phyloP scores from a whole-genome alignment of 768 basidiomycete species.

The Boletus tylopilopsis region DNA sequence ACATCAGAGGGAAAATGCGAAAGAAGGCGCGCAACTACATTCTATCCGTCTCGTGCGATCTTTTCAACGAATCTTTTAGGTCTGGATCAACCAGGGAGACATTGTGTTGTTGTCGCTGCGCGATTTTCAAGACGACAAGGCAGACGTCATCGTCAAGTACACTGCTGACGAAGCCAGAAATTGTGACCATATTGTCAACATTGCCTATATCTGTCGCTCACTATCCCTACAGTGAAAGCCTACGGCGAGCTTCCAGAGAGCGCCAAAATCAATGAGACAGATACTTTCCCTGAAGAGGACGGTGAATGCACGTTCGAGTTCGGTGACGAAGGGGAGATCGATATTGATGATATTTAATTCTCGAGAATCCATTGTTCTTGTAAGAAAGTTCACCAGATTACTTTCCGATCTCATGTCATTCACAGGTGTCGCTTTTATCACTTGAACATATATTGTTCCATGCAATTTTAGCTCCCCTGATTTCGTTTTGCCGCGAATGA shows the following conservation, averaged over 20 bases:
- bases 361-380: constrained; percentile 5
- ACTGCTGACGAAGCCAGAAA: constrained; percentile 93
- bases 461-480: constrained; percentile 3
- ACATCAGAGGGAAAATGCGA: constrained; percentile 98
- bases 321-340: constrained; percentile 83
- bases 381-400: constrained; percentile 12
- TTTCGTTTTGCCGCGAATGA: constrained; percentile 12
- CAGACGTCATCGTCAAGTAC: constrained; percentile 99
- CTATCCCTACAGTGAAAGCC: constrained; percentile 67
- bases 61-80: constrained; percentile 43
- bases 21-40: constrained; percentile 73
- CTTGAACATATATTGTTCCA: constrained; percentile 3
- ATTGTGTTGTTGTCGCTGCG: constrained; percentile 92
- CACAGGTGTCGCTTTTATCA: constrained; percentile 13
- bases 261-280: constrained; percentile 96
- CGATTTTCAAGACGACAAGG: constrained; percentile 99
- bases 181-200: constrained; percentile 33
- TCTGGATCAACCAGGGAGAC: constrained; percentile 99
- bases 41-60: not conserved
- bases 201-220: constrained; percentile 8
- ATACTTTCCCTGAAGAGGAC: constrained; percentile 87
- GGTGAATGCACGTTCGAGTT: constrained; percentile 90
- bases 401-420: constrained; percentile 1
- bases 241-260: constrained; percentile 97
- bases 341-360: constrained; percentile 82